These are phyloP conservation scores for Fusarium camptoceras DNA, from an alignment of 2,329 filamentous ascomycete species.

Conservation along the genomic window DNA sequence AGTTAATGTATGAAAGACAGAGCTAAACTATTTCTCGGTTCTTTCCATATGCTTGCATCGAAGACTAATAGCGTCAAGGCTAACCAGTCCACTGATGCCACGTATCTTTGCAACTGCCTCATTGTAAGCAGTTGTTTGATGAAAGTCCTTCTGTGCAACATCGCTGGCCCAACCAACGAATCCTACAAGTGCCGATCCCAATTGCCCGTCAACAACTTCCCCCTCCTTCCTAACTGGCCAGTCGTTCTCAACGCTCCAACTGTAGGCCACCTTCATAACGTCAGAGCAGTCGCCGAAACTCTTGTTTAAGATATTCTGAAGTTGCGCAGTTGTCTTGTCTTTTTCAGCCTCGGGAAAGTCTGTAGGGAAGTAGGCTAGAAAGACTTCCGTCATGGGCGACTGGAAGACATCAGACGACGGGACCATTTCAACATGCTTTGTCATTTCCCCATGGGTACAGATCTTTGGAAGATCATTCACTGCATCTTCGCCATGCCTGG, in stretches of 20 bases:
- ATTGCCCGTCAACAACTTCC: background rate
- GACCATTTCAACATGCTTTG: slow-evolving; percentile 12
- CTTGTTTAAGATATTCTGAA: background rate
- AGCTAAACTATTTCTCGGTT: too few relatives aligned
- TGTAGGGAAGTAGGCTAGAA: slow-evolving; percentile 8
- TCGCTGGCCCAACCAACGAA: slow-evolving; percentile 2
- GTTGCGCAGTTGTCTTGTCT: background rate
- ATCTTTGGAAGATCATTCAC: slow-evolving; percentile 24
- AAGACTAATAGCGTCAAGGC: background rate
- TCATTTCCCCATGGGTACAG: slow-evolving; percentile 14
- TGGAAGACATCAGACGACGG: slow-evolving; percentile 16
- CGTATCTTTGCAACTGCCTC: background rate
- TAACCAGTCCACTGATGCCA: background rate
- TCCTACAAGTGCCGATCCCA: slow-evolving; percentile 1
- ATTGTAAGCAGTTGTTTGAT: background rate
- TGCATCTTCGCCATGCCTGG: slow-evolving; percentile 13
- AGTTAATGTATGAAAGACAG: too few relatives aligned
- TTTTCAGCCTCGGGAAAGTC: background rate
- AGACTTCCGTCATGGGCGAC: background rate
- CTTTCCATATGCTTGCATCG: background rate
- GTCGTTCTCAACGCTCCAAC: slow-evolving; percentile 19
- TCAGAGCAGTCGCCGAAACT: background rate
- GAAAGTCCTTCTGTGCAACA: background rate
- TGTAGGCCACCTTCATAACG: background rate
- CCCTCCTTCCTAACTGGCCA: slow-evolving; percentile 10